A percentile compares a stretch with the other conserved stretches of the same genome.
These are phyloP conservation scores for Clathrus columnatus DNA, from an alignment of 768 basidiomycete species.

Conservation along the genomic window DNA sequence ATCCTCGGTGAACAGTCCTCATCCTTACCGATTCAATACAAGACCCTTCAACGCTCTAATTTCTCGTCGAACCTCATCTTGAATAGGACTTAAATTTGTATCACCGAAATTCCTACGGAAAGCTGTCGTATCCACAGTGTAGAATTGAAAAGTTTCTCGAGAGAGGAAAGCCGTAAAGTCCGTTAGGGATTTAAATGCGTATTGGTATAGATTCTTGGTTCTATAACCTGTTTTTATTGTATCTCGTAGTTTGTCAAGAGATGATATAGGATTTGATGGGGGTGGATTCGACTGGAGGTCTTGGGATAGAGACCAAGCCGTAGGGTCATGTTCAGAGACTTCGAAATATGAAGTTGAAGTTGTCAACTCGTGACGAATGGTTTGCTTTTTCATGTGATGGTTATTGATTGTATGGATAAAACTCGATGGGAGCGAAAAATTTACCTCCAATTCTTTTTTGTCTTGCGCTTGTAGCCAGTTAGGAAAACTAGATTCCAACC, in stretches of 20 bases:
- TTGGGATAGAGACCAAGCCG: not conserved
- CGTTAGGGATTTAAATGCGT: slow-evolving; percentile 55
- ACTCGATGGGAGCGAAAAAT: not conserved
- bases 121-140: slow-evolving; percentile 20
- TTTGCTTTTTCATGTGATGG: not conserved
- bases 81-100: slow-evolving; percentile 20
- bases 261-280: not conserved
- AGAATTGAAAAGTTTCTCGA: slow-evolving; percentile 55
- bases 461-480: not conserved
- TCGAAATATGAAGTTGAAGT: not conserved
- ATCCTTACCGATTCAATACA: slow-evolving; percentile 58
- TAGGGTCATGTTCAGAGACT: not conserved
- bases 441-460: not conserved
- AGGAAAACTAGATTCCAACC: not conserved
- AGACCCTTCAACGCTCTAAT: slow-evolving; percentile 73
- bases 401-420: not conserved
- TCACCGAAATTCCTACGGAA: slow-evolving; percentile 20
- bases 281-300: not conserved
- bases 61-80: slow-evolving; percentile 62
- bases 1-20: not conserved
- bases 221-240: not conserved
- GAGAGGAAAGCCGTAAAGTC: slow-evolving; percentile 77
- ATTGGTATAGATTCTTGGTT: slow-evolving; percentile 36
- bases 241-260: slow-evolving; percentile 4
- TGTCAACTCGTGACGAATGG: not conserved